Percentiles rank a stretch among this genome's conserved stretches.
Evolutionary conservation across 257 asterid species (phyloP).

Genomic region (Gentiana straminea): DNA sequence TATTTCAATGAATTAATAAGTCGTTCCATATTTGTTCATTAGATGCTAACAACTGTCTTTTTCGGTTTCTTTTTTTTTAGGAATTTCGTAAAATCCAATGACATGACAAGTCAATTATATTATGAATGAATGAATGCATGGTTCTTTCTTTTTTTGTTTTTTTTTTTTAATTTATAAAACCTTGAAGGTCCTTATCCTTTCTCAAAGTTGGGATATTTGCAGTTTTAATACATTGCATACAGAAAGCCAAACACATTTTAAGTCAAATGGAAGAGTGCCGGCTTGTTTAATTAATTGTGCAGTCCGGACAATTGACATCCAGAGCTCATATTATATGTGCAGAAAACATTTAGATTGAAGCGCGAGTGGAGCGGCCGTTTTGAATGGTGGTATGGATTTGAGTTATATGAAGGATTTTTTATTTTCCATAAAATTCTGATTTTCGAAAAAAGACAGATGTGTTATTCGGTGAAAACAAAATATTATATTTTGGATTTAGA

Average conservation of each 20-base stretch:
- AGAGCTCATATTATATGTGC: background rate
- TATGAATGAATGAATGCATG: background rate
- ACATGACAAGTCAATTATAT: too few relatives aligned
- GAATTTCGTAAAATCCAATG: background rate
- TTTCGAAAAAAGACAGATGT: background rate
- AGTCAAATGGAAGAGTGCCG: background rate
- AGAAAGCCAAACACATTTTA: background rate
- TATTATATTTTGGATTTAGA: background rate
- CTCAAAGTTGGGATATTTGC: background rate
- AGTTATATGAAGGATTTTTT: background rate
- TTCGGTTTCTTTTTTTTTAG: background rate
- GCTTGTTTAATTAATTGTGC: conserved; percentile 3
- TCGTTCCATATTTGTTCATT: background rate
- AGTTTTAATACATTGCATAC: background rate
- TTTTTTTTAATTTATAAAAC: background rate
- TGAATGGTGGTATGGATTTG: conserved; percentile 3
- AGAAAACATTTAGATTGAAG: conserved; percentile 3
- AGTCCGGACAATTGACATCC: background rate
- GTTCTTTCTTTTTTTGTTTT: background rate
- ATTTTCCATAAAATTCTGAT: background rate
- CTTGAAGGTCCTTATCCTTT: background rate
- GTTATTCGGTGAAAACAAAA: too few relatives aligned
- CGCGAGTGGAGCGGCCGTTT: background rate
- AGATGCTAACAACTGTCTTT: background rate
- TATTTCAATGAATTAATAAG: background rate